phyloP scores from a whole-genome alignment of 306 rosid genomes.

The Myrica gale region DNA sequence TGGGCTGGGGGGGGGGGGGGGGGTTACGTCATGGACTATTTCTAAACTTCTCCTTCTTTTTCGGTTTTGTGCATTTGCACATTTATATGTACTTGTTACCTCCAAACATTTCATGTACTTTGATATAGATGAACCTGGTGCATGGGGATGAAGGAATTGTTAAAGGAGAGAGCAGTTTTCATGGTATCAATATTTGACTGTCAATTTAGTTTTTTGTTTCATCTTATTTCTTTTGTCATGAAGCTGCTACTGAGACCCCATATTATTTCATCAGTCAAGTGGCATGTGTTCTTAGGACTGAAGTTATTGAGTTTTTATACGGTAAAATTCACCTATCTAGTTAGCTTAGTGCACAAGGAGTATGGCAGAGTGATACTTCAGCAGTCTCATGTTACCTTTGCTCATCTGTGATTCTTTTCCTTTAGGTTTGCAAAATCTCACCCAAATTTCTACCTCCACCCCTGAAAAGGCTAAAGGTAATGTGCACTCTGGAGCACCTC shows the following conservation, averaged over 20 bases:
- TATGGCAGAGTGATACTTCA: slow-evolving; percentile 8
- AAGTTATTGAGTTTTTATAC: not conserved
- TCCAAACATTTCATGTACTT: slow-evolving; percentile 26
- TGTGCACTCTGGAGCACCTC: slow-evolving; percentile 72
- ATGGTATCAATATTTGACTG: slow-evolving; percentile 43
- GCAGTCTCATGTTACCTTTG: not conserved
- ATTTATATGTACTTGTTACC: not conserved
- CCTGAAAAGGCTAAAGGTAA: slow-evolving; percentile 49
- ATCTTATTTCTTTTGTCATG: not conserved
- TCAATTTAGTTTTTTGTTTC: slow-evolving; percentile 3
- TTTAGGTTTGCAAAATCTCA: slow-evolving; percentile 57
- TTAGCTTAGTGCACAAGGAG: slow-evolving; percentile 22
- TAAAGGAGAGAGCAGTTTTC: slow-evolving; percentile 44
- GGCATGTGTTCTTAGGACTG: slow-evolving; percentile 6
- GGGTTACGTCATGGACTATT: too few relatives aligned
- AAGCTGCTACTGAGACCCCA: slow-evolving; percentile 14
- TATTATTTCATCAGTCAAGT: slow-evolving; percentile 16
- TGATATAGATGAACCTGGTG: slow-evolving; percentile 41
- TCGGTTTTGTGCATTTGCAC: not conserved
- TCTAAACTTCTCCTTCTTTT: not conserved
- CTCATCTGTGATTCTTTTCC: slow-evolving; percentile 37
- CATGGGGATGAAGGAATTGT: slow-evolving; percentile 39
- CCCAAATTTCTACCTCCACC: slow-evolving; percentile 37
- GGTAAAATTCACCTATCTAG: slow-evolving; percentile 8
- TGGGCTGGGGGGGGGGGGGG: too few relatives aligned